phyloP scores from a whole-genome alignment of 1,284 basidiomycete genomes.

The Stygiomarasmius scandens region DNA sequence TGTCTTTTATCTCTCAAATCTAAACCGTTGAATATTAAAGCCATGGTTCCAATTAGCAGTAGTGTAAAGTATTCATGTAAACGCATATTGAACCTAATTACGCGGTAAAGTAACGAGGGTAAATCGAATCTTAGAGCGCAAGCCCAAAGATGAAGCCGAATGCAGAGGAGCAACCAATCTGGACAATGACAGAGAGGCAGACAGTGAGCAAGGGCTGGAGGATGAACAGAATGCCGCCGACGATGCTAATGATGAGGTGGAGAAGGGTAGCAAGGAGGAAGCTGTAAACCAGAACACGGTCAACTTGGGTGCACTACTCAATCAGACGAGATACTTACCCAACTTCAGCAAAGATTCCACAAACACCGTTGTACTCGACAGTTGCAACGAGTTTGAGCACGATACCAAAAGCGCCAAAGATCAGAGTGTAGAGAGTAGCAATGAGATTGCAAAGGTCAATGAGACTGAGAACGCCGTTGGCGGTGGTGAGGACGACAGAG shows the following conservation, averaged over 20 bases:
- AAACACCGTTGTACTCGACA: not conserved
- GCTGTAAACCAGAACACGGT: not conserved
- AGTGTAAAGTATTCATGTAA: no score
- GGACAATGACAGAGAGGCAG: slow-evolving; percentile 1
- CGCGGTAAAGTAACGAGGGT: no score
- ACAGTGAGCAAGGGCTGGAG: slow-evolving; percentile 1
- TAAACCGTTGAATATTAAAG: no score
- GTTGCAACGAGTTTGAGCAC: slow-evolving; percentile 1
- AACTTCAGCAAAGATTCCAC: slow-evolving; percentile 2
- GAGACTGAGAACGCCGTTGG: slow-evolving; percentile 6
- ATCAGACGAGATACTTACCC: not conserved
- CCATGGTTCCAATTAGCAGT: no score
- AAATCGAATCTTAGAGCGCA: not conserved
- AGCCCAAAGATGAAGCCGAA: slow-evolving; percentile 4
- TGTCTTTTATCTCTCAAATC: no score
- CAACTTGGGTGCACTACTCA: not conserved
- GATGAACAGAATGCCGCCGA: slow-evolving; percentile 4
- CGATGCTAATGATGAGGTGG: slow-evolving; percentile 1
- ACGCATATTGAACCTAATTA: no score
- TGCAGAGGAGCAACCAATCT: not conserved
- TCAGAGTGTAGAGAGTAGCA: slow-evolving; percentile 1
- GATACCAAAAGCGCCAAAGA: slow-evolving; percentile 6
- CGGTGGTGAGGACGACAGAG: slow-evolving; percentile 4
- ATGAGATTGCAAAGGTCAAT: slow-evolving; percentile 7
- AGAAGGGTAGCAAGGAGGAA: slow-evolving; percentile 6